These are phyloP conservation scores for Fusarium avenaceum DNA, from an alignment of 2,329 filamentous ascomycete species.

Conservation along the genomic window DNA sequence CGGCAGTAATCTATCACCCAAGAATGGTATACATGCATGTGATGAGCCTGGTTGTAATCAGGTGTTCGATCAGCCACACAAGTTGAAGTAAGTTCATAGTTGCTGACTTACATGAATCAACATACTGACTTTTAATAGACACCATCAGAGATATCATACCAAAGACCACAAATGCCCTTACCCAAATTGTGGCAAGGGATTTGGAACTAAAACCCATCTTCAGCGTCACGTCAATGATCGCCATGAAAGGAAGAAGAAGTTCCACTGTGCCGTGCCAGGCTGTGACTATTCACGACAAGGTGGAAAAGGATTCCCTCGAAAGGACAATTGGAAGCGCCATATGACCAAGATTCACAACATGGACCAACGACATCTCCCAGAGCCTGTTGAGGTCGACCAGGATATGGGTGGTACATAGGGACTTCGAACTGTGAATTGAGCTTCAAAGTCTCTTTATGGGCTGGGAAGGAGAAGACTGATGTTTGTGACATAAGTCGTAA, in stretches of 20 bases:
- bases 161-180: slow-evolving; percentile 71
- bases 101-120: neutral
- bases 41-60: slow-evolving; percentile 56
- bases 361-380: slow-evolving; percentile 57
- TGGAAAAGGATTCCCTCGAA: slow-evolving; percentile 71
- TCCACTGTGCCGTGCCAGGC: slow-evolving; percentile 67
- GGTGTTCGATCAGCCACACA: slow-evolving; percentile 70
- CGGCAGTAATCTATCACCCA: slow-evolving; percentile 48
- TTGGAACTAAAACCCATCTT: slow-evolving; percentile 73
- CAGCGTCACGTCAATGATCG: slow-evolving; percentile 74
- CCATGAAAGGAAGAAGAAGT: slow-evolving; percentile 71
- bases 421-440: neutral
- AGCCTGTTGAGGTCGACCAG: slow-evolving; percentile 59
- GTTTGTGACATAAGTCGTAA: neutral
- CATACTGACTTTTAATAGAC: slow-evolving; percentile 53
- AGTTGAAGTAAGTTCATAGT: slow-evolving; percentile 65
- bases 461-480: neutral
- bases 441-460: neutral
- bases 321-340: slow-evolving; percentile 74
- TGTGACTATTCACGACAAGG: slow-evolving; percentile 70
- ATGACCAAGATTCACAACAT: slow-evolving; percentile 71
- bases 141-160: slow-evolving; percentile 72
- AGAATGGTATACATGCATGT: slow-evolving; percentile 52
- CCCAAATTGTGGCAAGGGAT: slow-evolving; percentile 66
- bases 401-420: slow-evolving; percentile 47